Evolutionary conservation across 352 stramenopile species (phyloP), one percentile per base, ranked within the genome.

Genomic region (Pythium utonaiense): DNA sequence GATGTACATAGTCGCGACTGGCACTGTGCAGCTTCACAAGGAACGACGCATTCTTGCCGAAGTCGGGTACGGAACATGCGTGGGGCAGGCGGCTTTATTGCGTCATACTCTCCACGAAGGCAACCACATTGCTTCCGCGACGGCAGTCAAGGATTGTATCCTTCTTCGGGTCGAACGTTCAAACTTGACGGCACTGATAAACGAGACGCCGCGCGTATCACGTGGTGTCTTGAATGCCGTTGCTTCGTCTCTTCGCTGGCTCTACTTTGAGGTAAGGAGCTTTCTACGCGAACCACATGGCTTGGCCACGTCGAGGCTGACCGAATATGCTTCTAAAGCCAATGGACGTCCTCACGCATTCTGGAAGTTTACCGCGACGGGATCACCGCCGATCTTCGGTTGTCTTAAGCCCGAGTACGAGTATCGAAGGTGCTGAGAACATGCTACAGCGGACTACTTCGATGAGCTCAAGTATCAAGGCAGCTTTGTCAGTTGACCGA

Each of bases 1-100:
- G 2, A 93, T 95, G 85, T 93, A 82, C 41, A 75, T 93, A 9
- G 74, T 95, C 52, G 85, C 85, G 3, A 66, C 64, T 8, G 85
- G 85, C 2, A 80, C 69, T 3, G 80, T 95, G 24, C 83, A 95
- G 54, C 74, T 93, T 16, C 85, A 95, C 59, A 92, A 93, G 50
- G 66, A 92, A 34, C 70, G 70, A 22, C 71, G 74, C 2, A 77
- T 93, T 38, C 56, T 95, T 1, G 74, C 83, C 0, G 80, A 88
- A 22, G 62, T 93, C 27, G 71, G 75, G 0, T 82, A 86, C 60
- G 85, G 85, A 41, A 77, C 83, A 28, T 95, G 85, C 54, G 74
- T 95, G 22, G 85, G 85, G 0, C 83, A 95, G 69, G 77, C 84
- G 9, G 85, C 86, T 30, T 40, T 93, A 30, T 56, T 93, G 12